Percentiles rank a stretch among this genome's conserved stretches.
Conservation (phyloP, 2,329 filamentous ascomycete species). For the Albifimbria verrucaria region DNA sequence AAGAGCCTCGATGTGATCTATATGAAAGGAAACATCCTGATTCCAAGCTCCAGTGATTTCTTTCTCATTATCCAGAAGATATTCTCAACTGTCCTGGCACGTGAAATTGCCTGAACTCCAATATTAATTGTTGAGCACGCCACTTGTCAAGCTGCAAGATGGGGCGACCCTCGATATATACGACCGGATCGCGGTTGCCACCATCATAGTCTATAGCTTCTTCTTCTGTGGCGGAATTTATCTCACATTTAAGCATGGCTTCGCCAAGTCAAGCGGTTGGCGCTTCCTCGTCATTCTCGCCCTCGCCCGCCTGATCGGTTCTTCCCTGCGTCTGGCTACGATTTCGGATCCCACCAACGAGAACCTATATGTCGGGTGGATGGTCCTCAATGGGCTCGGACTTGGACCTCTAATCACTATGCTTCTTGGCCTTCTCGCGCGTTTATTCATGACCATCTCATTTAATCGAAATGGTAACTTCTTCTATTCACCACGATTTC, state of each 20-base stretch:
- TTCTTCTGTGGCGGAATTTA: conserved; percentile 25
- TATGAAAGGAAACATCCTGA: no score
- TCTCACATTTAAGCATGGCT: conserved; percentile 48
- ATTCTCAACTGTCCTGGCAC: no score
- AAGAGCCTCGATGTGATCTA: no score
- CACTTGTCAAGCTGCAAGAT: no score
- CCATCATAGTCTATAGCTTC: conserved; percentile 25
- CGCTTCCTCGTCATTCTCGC: conserved; percentile 58
- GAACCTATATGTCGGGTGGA: conserved; percentile 30
- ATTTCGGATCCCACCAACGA: conserved; percentile 49
- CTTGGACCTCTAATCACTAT: conserved; percentile 44
- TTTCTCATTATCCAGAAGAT: no score
- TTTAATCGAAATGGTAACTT: conserved; percentile 31
- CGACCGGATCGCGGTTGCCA: conserved; percentile 28
- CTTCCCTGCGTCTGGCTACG: conserved; percentile 38
- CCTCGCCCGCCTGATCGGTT: conserved; percentile 53
- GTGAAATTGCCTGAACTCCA: no score
- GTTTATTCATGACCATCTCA: conserved; percentile 40
- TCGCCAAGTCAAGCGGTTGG: conserved; percentile 57
- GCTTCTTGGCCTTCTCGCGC: conserved; percentile 26
- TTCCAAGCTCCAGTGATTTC: no score
- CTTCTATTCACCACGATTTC: conserved; percentile 22
- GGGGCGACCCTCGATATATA: conserved; percentile 20
- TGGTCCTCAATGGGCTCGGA: conserved; percentile 27
- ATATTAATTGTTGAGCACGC: no score